Evolutionary conservation across 805 yeast species (phyloP).

Genomic region (Ogataea trehaloabstinens): DNA sequence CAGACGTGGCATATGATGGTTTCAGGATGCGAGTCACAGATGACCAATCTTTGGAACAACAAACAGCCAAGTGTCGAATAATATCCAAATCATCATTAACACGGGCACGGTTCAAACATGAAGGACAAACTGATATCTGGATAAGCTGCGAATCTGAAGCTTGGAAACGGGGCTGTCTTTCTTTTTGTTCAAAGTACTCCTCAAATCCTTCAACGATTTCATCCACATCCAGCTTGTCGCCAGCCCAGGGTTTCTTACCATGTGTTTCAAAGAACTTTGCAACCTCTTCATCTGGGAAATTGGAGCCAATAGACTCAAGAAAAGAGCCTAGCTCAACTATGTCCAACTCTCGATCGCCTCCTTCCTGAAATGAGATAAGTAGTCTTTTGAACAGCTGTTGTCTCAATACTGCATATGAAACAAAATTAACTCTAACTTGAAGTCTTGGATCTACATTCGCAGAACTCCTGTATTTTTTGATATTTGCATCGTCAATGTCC

Average conservation of each 20-base stretch:
- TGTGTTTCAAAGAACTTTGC: slow-evolving; percentile 48
- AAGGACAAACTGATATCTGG: slow-evolving; percentile 72
- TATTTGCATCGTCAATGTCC: slow-evolving; percentile 27
- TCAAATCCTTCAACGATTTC: slow-evolving; percentile 50
- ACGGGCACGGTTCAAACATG: slow-evolving; percentile 62
- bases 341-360: slow-evolving; percentile 44
- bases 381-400: slow-evolving; percentile 69
- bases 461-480: slow-evolving; percentile 33
- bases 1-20: slow-evolving; percentile 72
- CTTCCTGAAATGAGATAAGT: slow-evolving; percentile 47
- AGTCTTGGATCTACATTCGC: slow-evolving; percentile 50
- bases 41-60: slow-evolving; percentile 77
- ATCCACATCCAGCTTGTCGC: slow-evolving; percentile 44
- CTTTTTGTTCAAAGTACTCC: slow-evolving; percentile 31
- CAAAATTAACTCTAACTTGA: slow-evolving; percentile 59
- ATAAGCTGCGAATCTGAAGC: slow-evolving; percentile 39
- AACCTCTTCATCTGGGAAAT: slow-evolving; percentile 53
- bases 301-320: slow-evolving; percentile 63
- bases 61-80: slow-evolving; percentile 83
- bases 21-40: slow-evolving; percentile 61
- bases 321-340: slow-evolving; percentile 61
- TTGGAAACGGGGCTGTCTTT: background rate
- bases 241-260: slow-evolving; percentile 50
- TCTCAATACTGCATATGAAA: slow-evolving; percentile 62
- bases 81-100: slow-evolving; percentile 61